A percentile compares a stretch with the other conserved stretches of the same genome.
Conservation (phyloP, 371 early-diverging fungal species). For the Haplosporangium sp. region DNA sequence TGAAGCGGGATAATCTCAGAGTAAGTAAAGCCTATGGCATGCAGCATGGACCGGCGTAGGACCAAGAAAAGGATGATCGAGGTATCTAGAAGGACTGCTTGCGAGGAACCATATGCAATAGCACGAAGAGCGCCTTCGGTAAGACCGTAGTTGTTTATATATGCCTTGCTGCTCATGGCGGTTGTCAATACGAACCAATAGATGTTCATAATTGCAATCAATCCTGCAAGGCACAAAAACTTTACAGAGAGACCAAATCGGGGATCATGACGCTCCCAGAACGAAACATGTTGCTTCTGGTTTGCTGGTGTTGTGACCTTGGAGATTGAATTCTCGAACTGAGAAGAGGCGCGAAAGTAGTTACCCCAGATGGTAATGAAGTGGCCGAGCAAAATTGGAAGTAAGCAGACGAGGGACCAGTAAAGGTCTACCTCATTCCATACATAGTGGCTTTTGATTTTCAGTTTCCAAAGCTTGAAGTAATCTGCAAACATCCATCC, state of each 20-base stretch:
- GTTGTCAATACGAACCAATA: constrained; percentile 43
- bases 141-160: constrained; percentile 2
- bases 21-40: constrained; percentile 45
- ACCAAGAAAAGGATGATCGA: constrained; percentile 49
- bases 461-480: constrained; percentile 21
- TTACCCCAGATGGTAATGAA: constrained; percentile 52
- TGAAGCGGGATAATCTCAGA: constrained; percentile 43
- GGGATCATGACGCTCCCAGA: constrained; percentile 48
- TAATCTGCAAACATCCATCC: constrained; percentile 41
- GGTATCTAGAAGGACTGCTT: constrained; percentile 34
- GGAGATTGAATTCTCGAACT: constrained; percentile 38
- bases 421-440: constrained; percentile 38
- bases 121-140: constrained; percentile 8
- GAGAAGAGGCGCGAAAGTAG: constrained; percentile 35
- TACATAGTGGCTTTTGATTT: constrained; percentile 22
- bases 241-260: constrained; percentile 23
- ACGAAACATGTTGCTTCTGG: constrained; percentile 24
- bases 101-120: constrained; percentile 32
- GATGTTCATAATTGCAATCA: constrained; percentile 26
- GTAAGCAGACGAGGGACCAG: constrained; percentile 41
- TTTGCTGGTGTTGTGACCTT: constrained; percentile 28
- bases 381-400: constrained; percentile 42
- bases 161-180: neutral
- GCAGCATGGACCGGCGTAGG: constrained; percentile 46
- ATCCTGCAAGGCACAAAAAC: constrained; percentile 22